Base-by-base conservation (phyloP, 306 rosid genomes). In the Malus sieversii region DNA sequence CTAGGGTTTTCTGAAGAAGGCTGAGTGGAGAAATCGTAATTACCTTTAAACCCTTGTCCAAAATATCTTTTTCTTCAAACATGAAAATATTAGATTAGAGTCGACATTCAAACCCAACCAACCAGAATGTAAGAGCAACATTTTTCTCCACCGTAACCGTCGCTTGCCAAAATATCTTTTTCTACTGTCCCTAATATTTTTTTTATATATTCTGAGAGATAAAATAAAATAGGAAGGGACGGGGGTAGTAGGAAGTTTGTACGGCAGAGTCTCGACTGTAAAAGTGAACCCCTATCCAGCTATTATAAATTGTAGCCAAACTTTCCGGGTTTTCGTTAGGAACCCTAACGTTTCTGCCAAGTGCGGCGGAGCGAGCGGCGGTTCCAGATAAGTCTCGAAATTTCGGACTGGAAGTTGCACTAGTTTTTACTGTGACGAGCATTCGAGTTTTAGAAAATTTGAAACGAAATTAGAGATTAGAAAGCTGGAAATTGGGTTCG, bases 41-140 rank as follows among this genome's bases (percentile, higher is more conserved):
- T 15, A 48, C 3, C 53, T 51, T 51, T 51, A 15, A 18, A 7
- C 20, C 45, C 20, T 16, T 51, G 8, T 51, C 20, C 55, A 5
- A 51, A 51, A 16, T 1, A 51, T 15, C 55, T 18, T 5, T 48
- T 5, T 38, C 7, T 38, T 7, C 2, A 6, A 6, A 1, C 6
- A 38, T 2, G 2, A 38, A 38, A 38, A 7, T 38, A 38, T 38
- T 7, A 38, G 10, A 38, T 8, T 38, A 7, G 0, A 7, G 2
- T 5, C 10, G 10, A 2, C 42, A 38, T 6, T 38, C 9, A 38
- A 38, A 38, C 10, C 42, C 2, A 6, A 35, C 0, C 40, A 6
- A 0, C 25, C 25, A 0, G 23, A 22, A 0, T 0, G 42, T 7
- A 38, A 38, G 0, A 5, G 2, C 2, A 38, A 7, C 9, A 38